Percentiles rank a stretch among this genome's conserved stretches.
phyloP scores from a whole-genome alignment of 2,329 filamentous ascomycete genomes.

The Colletotrichum musae region DNA sequence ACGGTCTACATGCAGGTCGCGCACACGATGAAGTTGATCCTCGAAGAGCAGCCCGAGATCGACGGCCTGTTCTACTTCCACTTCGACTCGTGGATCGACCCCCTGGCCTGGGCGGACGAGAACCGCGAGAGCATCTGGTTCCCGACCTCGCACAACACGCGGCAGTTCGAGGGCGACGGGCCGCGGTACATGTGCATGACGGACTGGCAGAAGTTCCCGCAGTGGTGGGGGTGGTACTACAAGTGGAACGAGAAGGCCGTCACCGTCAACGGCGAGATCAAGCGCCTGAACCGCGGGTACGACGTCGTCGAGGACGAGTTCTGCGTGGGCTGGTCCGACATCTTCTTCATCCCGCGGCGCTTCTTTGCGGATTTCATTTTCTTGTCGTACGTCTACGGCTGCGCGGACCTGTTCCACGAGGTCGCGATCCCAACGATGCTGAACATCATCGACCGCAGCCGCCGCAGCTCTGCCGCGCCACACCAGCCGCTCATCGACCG shows the following conservation, averaged over 20 bases:
- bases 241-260: constrained; percentile 37
- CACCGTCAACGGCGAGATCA: constrained; percentile 38
- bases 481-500: constrained; percentile 39
- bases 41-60: constrained; percentile 47
- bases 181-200: constrained; percentile 46
- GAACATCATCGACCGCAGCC: constrained; percentile 49
- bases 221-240: constrained; percentile 43
- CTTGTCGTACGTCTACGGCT: constrained; percentile 45
- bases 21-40: constrained; percentile 48
- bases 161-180: constrained; percentile 29
- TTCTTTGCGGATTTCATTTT: constrained; percentile 51
- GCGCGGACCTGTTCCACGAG: constrained; percentile 48
- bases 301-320: constrained; percentile 43
- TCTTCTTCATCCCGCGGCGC: constrained; percentile 51
- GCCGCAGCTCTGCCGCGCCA: constrained; percentile 29
- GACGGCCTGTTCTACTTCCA: constrained; percentile 50
- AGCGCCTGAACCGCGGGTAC: constrained; percentile 31
- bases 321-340: constrained; percentile 51
- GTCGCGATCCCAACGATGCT: constrained; percentile 51
- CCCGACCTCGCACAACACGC: constrained; percentile 42
- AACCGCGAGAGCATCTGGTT: constrained; percentile 48
- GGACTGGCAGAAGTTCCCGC: constrained; percentile 40
- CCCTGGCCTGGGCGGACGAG: constrained; percentile 45
- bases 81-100: constrained; percentile 52
- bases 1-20: constrained; percentile 46